These are phyloP conservation scores for Alternaria brassicicola DNA, from an alignment of 2,329 filamentous ascomycete species.

Conservation along the genomic window DNA sequence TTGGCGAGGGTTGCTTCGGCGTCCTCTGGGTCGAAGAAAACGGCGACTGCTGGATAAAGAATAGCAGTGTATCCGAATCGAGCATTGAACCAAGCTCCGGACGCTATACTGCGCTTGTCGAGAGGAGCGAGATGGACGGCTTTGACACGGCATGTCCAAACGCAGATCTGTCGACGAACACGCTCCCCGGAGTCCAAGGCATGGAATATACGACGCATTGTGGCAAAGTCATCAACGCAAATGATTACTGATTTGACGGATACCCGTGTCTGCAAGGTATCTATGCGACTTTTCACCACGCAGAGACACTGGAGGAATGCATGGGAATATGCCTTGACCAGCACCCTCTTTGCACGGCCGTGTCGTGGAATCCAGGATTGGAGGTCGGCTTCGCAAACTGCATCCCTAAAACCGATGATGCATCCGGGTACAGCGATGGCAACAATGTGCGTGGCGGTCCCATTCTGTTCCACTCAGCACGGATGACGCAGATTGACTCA, in stretches of 20 bases:
- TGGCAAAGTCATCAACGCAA: conserved; percentile 29
- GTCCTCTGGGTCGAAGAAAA: conserved; percentile 29
- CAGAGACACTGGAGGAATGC: conserved; percentile 36
- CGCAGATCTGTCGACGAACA: conserved; percentile 29
- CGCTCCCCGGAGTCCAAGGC: conserved; percentile 27
- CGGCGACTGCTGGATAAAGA: conserved; percentile 38
- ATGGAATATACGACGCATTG: conserved; percentile 40
- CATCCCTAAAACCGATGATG: conserved; percentile 34
- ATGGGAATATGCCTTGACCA: conserved; percentile 34
- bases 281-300: conserved; percentile 37
- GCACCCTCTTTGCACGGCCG: conserved; percentile 39
- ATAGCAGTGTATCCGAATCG: conserved; percentile 26
- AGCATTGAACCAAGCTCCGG: conserved; percentile 15
- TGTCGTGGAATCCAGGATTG: conserved; percentile 36
- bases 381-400: conserved; percentile 44
- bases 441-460: background rate
- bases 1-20: conserved; percentile 40
- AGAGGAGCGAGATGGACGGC: conserved; percentile 23
- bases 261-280: conserved; percentile 21
- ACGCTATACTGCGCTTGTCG: conserved; percentile 32
- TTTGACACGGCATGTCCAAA: conserved; percentile 31
- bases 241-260: conserved; percentile 30
- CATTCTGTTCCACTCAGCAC: conserved; percentile 30
- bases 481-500: conserved; percentile 31
- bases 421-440: conserved; percentile 9